Evolutionary conservation across 2,329 filamentous ascomycete genomes (phyloP).

Genomic region (Fusarium oligoseptatum): DNA sequence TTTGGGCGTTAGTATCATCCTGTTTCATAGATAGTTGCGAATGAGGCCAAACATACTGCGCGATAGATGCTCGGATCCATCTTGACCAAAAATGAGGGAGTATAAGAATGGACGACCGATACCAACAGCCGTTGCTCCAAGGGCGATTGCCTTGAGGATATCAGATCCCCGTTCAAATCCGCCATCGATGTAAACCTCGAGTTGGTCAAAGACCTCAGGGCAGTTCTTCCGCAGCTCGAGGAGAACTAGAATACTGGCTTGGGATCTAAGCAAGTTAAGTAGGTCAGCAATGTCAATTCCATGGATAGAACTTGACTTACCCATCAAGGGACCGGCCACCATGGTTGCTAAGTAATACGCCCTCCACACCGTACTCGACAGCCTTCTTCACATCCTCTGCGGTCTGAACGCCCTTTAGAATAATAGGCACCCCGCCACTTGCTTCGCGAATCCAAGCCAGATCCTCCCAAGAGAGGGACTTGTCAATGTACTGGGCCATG

Average conservation of each 20-base stretch:
- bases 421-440: slow-evolving; percentile 58
- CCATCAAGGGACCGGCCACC: slow-evolving; percentile 69
- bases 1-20: neutral
- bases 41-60: slow-evolving; percentile 59
- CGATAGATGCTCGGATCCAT: slow-evolving; percentile 64
- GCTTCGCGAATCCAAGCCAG: slow-evolving; percentile 63
- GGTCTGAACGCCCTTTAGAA: slow-evolving; percentile 67
- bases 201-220: slow-evolving; percentile 60
- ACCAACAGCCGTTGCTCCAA: slow-evolving; percentile 66
- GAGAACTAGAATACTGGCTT: slow-evolving; percentile 62
- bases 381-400: slow-evolving; percentile 66
- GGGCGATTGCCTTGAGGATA: slow-evolving; percentile 64
- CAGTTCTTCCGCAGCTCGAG: slow-evolving; percentile 62
- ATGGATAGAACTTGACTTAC: slow-evolving; percentile 17
- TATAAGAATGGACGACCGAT: slow-evolving; percentile 66
- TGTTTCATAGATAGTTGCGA: neutral
- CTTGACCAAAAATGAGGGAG: slow-evolving; percentile 64
- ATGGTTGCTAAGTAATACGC: slow-evolving; percentile 68
- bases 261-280: slow-evolving; percentile 41
- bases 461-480: slow-evolving; percentile 64
- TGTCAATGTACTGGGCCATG: slow-evolving; percentile 64
- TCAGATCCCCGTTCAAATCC: slow-evolving; percentile 66
- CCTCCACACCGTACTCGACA: slow-evolving; percentile 61
- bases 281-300: neutral
- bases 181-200: slow-evolving; percentile 66